These are phyloP conservation scores for Leccinum pellstonianum DNA, from an alignment of 768 basidiomycete species.

Conservation along the genomic window DNA sequence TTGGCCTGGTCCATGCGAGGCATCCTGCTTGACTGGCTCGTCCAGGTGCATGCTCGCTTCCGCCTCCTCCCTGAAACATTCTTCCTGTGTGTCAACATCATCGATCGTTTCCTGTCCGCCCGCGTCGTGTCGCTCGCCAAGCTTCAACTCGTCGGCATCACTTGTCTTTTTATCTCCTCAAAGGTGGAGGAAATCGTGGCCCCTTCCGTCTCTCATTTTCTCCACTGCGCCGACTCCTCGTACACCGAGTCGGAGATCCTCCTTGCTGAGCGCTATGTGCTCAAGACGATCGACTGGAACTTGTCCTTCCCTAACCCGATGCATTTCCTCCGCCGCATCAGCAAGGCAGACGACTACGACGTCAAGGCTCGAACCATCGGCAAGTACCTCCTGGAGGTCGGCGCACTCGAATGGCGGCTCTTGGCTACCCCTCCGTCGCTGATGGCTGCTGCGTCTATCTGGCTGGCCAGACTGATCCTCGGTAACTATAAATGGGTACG, in stretches of 20 bases:
- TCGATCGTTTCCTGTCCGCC: slow-evolving; percentile 69
- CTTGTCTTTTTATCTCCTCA: slow-evolving; percentile 82
- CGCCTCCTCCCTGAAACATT: slow-evolving; percentile 86
- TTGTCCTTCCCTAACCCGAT: slow-evolving; percentile 85
- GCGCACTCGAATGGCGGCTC: slow-evolving; percentile 76
- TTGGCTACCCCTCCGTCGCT: slow-evolving; percentile 69
- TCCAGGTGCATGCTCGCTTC: slow-evolving; percentile 88
- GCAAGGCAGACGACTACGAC: slow-evolving; percentile 93
- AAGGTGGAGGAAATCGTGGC: slow-evolving; percentile 94
- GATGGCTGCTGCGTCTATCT: slow-evolving; percentile 80
- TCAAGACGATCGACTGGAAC: slow-evolving; percentile 85
- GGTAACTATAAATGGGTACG: slow-evolving; percentile 87
- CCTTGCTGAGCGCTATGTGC: slow-evolving; percentile 84
- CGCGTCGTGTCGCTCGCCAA: slow-evolving; percentile 80
- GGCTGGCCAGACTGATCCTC: slow-evolving; percentile 79
- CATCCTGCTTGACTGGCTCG: slow-evolving; percentile 89
- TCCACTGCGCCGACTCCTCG: slow-evolving; percentile 73
- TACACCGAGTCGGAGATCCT: slow-evolving; percentile 80
- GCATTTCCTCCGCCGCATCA: slow-evolving; percentile 82
- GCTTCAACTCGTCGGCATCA: slow-evolving; percentile 88
- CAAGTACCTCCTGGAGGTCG: slow-evolving; percentile 90
- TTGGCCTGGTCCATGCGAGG: slow-evolving; percentile 89
- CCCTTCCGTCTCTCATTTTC: slow-evolving; percentile 79
- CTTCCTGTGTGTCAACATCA: slow-evolving; percentile 84
- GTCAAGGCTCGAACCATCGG: slow-evolving; percentile 81